A percentile compares a stretch with the other conserved stretches of the same genome.
phyloP scores from a whole-genome alignment of 1,139 yeast genomes.

The Geotrichum fermentans region DNA sequence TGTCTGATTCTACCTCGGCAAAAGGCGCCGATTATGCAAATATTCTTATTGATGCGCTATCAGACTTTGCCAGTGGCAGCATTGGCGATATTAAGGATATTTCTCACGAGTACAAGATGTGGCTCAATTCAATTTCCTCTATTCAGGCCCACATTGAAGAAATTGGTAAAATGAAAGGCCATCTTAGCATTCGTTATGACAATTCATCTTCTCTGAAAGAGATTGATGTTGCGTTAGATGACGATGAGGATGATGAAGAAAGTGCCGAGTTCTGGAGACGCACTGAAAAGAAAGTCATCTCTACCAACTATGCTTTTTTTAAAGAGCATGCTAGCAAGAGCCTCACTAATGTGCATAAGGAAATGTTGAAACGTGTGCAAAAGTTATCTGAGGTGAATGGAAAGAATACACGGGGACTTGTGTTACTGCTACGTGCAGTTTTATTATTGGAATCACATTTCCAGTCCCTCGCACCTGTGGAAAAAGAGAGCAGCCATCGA shows the following conservation, averaged over 20 bases:
- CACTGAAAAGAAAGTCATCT: slow-evolving; percentile 11
- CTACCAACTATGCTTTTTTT: slow-evolving; percentile 11
- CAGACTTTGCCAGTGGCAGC: slow-evolving; percentile 17
- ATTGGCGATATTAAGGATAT: slow-evolving; percentile 17
- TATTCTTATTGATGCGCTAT: slow-evolving; percentile 11
- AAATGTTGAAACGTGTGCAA: slow-evolving; percentile 13
- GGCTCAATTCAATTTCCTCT: slow-evolving; percentile 17
- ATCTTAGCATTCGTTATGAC: slow-evolving; percentile 11
- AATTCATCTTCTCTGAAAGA: slow-evolving; percentile 3
- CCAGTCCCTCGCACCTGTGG: not conserved
- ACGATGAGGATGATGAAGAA: slow-evolving; percentile 16
- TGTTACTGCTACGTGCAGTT: slow-evolving; percentile 13
- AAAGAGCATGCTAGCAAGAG: slow-evolving; percentile 7
- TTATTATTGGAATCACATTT: slow-evolving; percentile 14
- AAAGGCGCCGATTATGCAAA: slow-evolving; percentile 16
- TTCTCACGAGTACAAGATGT: slow-evolving; percentile 16
- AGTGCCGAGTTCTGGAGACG: slow-evolving; percentile 18
- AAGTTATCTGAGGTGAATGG: slow-evolving; percentile 9
- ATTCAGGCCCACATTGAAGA: slow-evolving; percentile 17
- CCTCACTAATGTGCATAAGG: slow-evolving; percentile 14
- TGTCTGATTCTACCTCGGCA: slow-evolving; percentile 4
- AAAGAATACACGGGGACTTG: slow-evolving; percentile 2
- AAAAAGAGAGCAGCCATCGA: not conserved
- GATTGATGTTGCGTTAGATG: slow-evolving; percentile 9
- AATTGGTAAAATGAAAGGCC: slow-evolving; percentile 15